Evolutionary conservation across 352 stramenopile genomes (phyloP).

Genomic region (Globisporangium echinulatum): DNA sequence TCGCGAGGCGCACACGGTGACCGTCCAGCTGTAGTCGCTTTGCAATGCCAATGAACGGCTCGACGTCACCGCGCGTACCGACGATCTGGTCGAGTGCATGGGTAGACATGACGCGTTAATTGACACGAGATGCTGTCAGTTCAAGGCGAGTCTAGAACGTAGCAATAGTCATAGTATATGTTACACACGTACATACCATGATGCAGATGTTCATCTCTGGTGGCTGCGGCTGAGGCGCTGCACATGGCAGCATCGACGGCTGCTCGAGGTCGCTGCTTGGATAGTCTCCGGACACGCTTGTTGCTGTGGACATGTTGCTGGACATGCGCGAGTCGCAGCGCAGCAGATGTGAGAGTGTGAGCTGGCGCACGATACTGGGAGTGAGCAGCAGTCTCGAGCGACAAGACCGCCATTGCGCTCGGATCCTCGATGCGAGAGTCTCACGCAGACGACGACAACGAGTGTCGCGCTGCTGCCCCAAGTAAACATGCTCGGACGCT

Average conservation of each 20-base stretch:
- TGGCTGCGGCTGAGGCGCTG: neutral
- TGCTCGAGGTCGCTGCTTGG: neutral
- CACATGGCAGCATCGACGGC: neutral
- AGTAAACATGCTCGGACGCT: too few species aligned
- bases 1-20: constrained; percentile 89
- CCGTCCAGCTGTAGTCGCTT: constrained; percentile 77
- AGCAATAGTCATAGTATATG: too few species aligned
- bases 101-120: too few species aligned
- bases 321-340: neutral
- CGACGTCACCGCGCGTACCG: constrained; percentile 82
- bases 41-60: constrained; percentile 84
- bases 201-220: constrained; percentile 73
- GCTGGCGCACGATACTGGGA: too few species aligned
- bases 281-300: neutral
- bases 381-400: too few species aligned
- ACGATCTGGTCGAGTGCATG: constrained; percentile 27
- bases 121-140: too few species aligned
- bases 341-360: too few species aligned
- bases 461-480: too few species aligned
- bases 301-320: neutral
- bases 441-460: neutral
- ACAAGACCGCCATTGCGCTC: too few species aligned
- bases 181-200: constrained; percentile 25
- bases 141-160: too few species aligned
- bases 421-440: neutral